phyloP scores from a whole-genome alignment of 768 basidiomycete species.

The Filobasidium floriforme region DNA sequence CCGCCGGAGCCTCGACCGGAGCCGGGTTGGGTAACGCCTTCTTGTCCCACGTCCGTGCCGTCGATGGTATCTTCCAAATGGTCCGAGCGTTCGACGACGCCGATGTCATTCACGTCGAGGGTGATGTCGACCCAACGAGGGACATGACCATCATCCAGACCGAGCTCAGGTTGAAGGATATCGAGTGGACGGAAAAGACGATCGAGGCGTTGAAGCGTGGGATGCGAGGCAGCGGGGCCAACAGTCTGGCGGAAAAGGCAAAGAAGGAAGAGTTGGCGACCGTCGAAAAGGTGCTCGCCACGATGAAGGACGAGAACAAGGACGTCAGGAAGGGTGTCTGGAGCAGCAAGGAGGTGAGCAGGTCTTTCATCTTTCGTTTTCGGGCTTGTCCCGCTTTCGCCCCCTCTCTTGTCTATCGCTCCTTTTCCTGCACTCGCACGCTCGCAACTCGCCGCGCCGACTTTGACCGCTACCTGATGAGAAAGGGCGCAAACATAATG shows the following conservation, averaged over 20 bases:
- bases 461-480: constrained; percentile 52
- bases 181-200: constrained; percentile 94
- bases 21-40: constrained; percentile 97
- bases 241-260: constrained; percentile 81
- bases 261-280: constrained; percentile 90
- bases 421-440: constrained; percentile 17
- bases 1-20: constrained; percentile 96
- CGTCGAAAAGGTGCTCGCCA: constrained; percentile 75
- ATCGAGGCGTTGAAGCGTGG: constrained; percentile 69
- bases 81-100: constrained; percentile 97
- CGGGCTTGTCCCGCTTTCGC: neutral
- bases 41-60: constrained; percentile 92
- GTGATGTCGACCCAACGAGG: constrained; percentile 87
- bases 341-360: constrained; percentile 87
- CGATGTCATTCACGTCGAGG: constrained; percentile 99
- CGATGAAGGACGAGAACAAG: constrained; percentile 66
- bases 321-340: constrained; percentile 90
- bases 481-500: constrained; percentile 59
- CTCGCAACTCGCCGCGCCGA: neutral
- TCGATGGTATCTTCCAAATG: constrained; percentile 98
- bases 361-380: constrained; percentile 1
- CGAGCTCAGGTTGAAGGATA: constrained; percentile 91
- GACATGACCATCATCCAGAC: constrained; percentile 97
- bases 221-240: constrained; percentile 50
- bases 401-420: constrained; percentile 10